Base-by-base conservation (phyloP, 768 basidiomycete species). In the Naganishia friedmannii region DNA sequence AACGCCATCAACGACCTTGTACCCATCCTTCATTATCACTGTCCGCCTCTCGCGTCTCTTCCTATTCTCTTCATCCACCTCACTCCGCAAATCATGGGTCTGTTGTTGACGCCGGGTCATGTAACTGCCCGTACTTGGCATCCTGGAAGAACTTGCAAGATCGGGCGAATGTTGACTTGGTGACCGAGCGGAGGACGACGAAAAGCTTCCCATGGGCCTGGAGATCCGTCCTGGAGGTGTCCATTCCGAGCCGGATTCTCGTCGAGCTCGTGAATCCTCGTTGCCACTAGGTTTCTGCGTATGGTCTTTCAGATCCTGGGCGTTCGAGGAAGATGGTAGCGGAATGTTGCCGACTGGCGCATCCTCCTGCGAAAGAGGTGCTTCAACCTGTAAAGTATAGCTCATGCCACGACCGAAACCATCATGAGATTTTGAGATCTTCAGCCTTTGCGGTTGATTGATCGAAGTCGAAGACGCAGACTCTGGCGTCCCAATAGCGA, bases 1-100 rank as follows among this genome's bases (percentile, higher is more conserved):
- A 0, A 68, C 70, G 21, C 73, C 73, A 60, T 73, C 73, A 2
- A 68, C 67, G 5, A 73, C 60, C 66, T 73, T 73, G 45, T 65
- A 66, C 34, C 67, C 73, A 68, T 73, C 73, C 46, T 56, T 73
- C 39, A 68, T 53, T 4, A 72, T 42, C 19, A 34, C 53, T 56
- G 31, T 63, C 45, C 63, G 13, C 37, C 57, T 71, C 66, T 54
- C 70, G 8, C 60, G 21, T 31, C 45, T 42, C 65, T 66, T 66
- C 34, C 65, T 39, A 29, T 68, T 68, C 54, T 68, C 67, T 54
- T 57, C 55, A 7, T 69, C 68, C 31, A 63, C 60, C 60, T 63
- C 39, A 42, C 60, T 63, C 26, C 39, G 37, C 39, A 63, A n/a
- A 45, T 63, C 60, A 2, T 63, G 39, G 6, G 60, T 42, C 42